Evolutionary conservation across 2,329 filamentous ascomycete species (phyloP).

Genomic region (Colletotrichum tanaceti): DNA sequence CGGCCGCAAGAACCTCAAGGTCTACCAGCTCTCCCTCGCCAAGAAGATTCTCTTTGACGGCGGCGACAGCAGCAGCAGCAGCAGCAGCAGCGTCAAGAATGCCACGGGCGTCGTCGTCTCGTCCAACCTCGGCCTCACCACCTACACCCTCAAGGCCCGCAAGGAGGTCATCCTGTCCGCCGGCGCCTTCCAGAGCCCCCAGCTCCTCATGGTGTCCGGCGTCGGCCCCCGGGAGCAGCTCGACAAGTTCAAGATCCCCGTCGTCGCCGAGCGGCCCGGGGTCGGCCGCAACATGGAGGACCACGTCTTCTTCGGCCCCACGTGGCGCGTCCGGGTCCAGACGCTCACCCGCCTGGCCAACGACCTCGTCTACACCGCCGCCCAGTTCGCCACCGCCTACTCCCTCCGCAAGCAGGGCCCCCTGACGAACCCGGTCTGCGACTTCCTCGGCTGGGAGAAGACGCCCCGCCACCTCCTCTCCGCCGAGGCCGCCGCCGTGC

Average conservation of each 20-base stretch:
- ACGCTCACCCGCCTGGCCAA: slow-evolving; percentile 39
- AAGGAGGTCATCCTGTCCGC: slow-evolving; percentile 82
- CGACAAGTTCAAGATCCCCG: slow-evolving; percentile 51
- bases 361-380: slow-evolving; percentile 22
- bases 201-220: slow-evolving; percentile 69
- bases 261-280: slow-evolving; percentile 68
- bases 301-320: slow-evolving; percentile 69
- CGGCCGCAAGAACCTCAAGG: slow-evolving; percentile 49
- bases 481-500: slow-evolving; percentile 7
- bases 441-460: slow-evolving; percentile 44
- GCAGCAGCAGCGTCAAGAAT: no score
- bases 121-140: slow-evolving; percentile 37
- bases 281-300: slow-evolving; percentile 86
- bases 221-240: slow-evolving; percentile 57
- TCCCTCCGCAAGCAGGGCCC: slow-evolving; percentile 35
- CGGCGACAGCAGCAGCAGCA: no score
- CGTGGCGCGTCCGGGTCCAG: slow-evolving; percentile 41
- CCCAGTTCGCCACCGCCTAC: slow-evolving; percentile 16
- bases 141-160: slow-evolving; percentile 45
- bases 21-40: slow-evolving; percentile 56
- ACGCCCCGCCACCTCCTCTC: slow-evolving; percentile 36
- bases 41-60: slow-evolving; percentile 58
- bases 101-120: slow-evolving; percentile 55
- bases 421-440: slow-evolving; percentile 42
- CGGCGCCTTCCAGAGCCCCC: slow-evolving; percentile 84